These are phyloP conservation scores for Paraphoma chrysanthemicola DNA, from an alignment of 2,329 filamentous ascomycete species.

Conservation along the genomic window DNA sequence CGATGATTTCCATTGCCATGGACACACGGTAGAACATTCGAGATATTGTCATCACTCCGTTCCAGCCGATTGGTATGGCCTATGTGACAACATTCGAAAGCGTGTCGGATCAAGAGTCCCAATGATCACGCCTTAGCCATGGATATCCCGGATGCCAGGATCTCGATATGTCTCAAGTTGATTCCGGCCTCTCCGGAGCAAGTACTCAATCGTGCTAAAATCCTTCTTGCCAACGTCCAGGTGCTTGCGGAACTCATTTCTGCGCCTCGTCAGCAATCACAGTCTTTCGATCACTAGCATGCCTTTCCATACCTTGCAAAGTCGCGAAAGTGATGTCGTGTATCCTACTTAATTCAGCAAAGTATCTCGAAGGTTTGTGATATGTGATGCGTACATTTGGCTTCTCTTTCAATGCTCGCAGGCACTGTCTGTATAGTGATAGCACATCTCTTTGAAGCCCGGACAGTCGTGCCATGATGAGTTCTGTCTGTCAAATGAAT, in stretches of 20 bases:
- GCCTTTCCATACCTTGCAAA: slow-evolving; percentile 64
- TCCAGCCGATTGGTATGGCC: neutral
- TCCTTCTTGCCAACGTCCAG: slow-evolving; percentile 77
- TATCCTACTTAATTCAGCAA: slow-evolving; percentile 52
- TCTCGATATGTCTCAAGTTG: slow-evolving; percentile 85
- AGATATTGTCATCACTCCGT: neutral
- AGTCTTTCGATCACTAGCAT: neutral
- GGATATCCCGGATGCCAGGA: slow-evolving; percentile 74
- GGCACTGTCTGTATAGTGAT: slow-evolving; percentile 82
- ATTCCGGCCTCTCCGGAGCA: slow-evolving; percentile 79
- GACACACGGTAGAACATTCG: neutral
- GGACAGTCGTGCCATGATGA: slow-evolving; percentile 64
- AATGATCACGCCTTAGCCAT: slow-evolving; percentile 4
- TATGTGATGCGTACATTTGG: slow-evolving; percentile 64
- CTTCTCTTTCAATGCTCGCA: slow-evolving; percentile 83
- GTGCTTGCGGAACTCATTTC: slow-evolving; percentile 78
- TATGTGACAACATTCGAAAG: neutral
- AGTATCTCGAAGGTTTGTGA: neutral
- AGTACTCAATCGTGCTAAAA: slow-evolving; percentile 83
- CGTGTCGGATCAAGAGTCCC: too few species aligned
- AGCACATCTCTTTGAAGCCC: slow-evolving; percentile 92
- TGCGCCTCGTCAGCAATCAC: slow-evolving; percentile 43
- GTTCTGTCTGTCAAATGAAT: too few species aligned
- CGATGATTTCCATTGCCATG: neutral
- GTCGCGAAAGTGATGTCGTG: slow-evolving; percentile 66